Base-by-base conservation (phyloP, 805 yeast species). In the Yarrowia phangngaensis region DNA sequence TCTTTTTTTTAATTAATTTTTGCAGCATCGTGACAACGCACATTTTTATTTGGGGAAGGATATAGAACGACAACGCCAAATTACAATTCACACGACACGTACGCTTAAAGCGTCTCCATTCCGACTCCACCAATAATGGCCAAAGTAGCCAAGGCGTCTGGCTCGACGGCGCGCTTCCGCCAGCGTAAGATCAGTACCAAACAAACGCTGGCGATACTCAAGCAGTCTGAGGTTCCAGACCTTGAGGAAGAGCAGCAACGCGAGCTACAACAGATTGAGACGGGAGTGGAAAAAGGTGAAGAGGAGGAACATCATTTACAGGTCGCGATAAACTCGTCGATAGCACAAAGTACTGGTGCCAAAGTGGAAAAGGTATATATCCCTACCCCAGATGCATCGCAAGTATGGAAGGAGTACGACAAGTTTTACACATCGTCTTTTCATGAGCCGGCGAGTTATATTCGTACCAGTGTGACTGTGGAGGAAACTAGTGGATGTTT, bases 231-330 rank as follows among this genome's bases (percentile, higher is more conserved):
- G 59, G 68, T 90, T 43, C 90, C 95, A 1, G 84, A 84, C 55
- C 63, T 81, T 34, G 95, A 88, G 54, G 76, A 80, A 19, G 84
- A 79, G 50, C 84, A 78, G 30, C 95, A 84, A 63, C 78, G 97
- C 32, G 96, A 90, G 55, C 67, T 85, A 22, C 87, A 86, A 59
- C 86, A 87, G 53, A 77, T 92, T 33, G 98, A 92, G 60, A 90
- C 97, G 6, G 98, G 98, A 67, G 98, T 92, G 31, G 98, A 92
- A 61, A 92, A 92, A 64, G 87, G 84, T 57, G 98, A 92, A 66
- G 98, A 92, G 66, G 95, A 87, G 54, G 98, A 92, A 65, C 92
- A 85, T 31, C 98, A 92, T 75, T 72, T 92, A 54, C 95, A 90
- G 64, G 86, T 83, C 54, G 96, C 89, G 41, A 82, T 92, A 55